Base-by-base conservation (phyloP, 768 basidiomycete genomes). In the Galerina sulciceps region DNA sequence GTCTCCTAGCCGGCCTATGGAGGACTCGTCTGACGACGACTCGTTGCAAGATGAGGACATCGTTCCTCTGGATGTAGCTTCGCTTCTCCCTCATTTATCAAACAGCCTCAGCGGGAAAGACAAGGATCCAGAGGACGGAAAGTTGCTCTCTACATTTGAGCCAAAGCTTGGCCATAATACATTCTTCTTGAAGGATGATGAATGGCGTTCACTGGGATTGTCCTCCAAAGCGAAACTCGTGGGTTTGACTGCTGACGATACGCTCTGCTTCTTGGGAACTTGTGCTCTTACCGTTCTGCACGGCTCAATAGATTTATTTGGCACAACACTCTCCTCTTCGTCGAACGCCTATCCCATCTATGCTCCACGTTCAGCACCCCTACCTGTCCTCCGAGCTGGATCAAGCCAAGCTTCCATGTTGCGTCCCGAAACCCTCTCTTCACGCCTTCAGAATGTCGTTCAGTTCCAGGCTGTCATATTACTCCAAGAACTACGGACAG, bases 351-450 rank as follows among this genome's bases (percentile, higher is more conserved):
- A 93, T 62, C 73, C 72, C 11, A 76, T 96, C 23, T 96, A 86
- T 67, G 90, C 93, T 0, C 93, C 94, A 0, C 80, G 85, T 3
- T 91, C 88, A 0, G 85, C 91, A n/a, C 91, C 93, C 0, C 68
- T 95, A 5, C 91, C 93, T 0, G 68, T 72, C 59, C 82, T 76
- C 18, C 69, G 71, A 50, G 36, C 64, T 9, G 43, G 50, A 3
- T 42, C 18, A n/a, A 55, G 42, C 23, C 43, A 64, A 4, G 26
- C 23, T 20, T 59, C 64, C 6, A 15, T 17, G 26, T 17, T 57
- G 50, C n/a, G 23, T 38, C 11, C 44, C 6, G 52, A 53, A 17
- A 55, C 37, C 1, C 10, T 67, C 31, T 53, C 67, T 15, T 15
- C 50, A 23, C 58, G 65, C 10, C 55, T 64, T 14, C 48, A 64